Conservation (phyloP, 78 protist species). For the Planoprotostelium fungivorum region DNA sequence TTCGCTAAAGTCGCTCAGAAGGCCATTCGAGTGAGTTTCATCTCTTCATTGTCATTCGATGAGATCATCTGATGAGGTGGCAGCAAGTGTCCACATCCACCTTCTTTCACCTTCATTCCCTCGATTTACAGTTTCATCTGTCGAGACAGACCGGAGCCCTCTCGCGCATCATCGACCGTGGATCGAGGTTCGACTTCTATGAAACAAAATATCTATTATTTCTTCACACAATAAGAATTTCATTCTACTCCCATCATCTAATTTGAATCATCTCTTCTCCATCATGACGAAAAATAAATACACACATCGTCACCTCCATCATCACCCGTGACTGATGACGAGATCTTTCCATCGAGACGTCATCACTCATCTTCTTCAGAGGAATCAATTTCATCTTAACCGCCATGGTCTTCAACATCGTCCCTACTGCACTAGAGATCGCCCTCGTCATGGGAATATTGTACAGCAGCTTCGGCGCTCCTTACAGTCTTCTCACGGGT, state of each 20-base stretch:
- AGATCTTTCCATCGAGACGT: no score
- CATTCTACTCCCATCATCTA: background rate
- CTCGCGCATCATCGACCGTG: constrained; percentile 80
- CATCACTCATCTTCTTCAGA: background rate
- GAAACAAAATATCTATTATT: background rate
- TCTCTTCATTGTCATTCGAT: background rate
- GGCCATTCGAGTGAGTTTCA: constrained; percentile 51
- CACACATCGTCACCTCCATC: background rate
- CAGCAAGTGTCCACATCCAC: constrained; percentile 32
- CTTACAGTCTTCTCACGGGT: constrained; percentile 39
- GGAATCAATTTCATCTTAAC: constrained; percentile 67
- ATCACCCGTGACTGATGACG: no score
- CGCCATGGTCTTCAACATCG: constrained; percentile 73
- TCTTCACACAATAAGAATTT: background rate
- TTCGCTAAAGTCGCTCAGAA: constrained; percentile 73
- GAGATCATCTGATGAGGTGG: background rate
- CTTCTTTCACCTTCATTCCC: constrained; percentile 69
- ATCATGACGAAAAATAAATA: no score
- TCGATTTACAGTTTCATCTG: constrained; percentile 83
- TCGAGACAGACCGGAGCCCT: constrained; percentile 84
- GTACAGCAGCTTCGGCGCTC: constrained; percentile 34
- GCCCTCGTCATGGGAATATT: constrained; percentile 73
- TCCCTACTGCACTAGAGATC: constrained; percentile 87
- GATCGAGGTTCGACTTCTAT: constrained; percentile 31
- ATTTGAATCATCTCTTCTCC: background rate